Conservation (phyloP, 345 rosid genomes). For the Populus ilicifolia region DNA sequence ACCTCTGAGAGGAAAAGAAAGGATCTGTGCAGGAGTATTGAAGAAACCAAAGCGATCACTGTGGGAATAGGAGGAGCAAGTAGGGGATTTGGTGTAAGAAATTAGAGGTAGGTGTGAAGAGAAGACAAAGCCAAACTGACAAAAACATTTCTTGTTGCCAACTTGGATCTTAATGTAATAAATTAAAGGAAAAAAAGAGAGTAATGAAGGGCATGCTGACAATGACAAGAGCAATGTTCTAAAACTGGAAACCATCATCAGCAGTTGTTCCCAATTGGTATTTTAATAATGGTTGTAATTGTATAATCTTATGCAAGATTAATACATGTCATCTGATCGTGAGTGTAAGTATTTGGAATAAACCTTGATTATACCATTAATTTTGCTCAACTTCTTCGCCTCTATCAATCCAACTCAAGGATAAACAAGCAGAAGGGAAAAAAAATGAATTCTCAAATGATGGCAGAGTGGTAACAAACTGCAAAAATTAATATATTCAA, state of each 20-base stretch:
- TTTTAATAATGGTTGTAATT: constrained; percentile 1
- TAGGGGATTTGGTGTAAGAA: background rate
- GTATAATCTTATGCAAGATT: background rate
- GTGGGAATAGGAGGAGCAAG: background rate
- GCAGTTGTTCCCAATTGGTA: background rate
- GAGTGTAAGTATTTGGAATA: background rate
- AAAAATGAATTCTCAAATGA: background rate
- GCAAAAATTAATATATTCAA: constrained; percentile 5
- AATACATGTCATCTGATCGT: background rate
- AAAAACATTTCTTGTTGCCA: constrained; percentile 23
- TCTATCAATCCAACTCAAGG: constrained; percentile 10
- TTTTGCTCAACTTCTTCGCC: constrained; percentile 4
- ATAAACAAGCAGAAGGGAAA: background rate
- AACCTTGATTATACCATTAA: constrained; percentile 11
- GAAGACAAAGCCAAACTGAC: constrained; percentile 30
- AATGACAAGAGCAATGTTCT: constrained; percentile 20
- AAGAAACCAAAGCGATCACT: background rate
- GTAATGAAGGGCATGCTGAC: constrained; percentile 10
- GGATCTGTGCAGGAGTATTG: background rate
- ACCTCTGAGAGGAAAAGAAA: background rate
- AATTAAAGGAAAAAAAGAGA: constrained; percentile 1
- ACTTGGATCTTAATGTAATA: constrained; percentile 6
- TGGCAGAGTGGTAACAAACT: constrained; percentile 9
- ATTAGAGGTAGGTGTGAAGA: constrained; percentile 8
- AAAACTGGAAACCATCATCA: constrained; percentile 12